Percentiles rank a stretch among this genome's conserved stretches.
These are phyloP conservation scores for Cynanchum wilfordii DNA, from an alignment of 257 asterid genomes.

Conservation along the genomic window DNA sequence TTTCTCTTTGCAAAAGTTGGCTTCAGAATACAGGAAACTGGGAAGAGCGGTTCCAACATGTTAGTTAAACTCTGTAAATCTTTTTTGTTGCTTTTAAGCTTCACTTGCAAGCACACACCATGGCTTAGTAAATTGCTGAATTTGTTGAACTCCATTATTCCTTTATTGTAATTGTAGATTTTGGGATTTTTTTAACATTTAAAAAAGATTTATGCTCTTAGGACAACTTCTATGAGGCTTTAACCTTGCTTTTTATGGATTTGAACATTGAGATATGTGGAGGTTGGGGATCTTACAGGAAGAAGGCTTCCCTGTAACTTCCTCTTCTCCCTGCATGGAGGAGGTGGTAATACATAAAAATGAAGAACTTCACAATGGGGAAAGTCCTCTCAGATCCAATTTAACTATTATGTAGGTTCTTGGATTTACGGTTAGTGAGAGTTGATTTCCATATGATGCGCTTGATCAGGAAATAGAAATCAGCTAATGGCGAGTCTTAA, in stretches of 20 bases:
- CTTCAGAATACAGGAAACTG: conserved; percentile 59
- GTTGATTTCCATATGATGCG: neutral
- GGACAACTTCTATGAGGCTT: no score
- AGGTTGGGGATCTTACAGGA: neutral
- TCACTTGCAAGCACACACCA: neutral
- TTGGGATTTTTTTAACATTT: neutral
- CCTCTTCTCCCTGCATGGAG: neutral
- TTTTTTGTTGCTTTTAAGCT: neutral
- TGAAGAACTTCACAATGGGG: neutral
- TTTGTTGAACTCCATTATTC: neutral
- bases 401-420: neutral
- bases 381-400: neutral
- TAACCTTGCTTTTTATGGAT: neutral
- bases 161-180: neutral
- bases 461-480: no score
- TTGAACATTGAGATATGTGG: neutral
- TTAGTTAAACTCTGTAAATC: conserved; percentile 33
- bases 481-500: neutral
- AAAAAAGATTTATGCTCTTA: neutral
- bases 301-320: neutral
- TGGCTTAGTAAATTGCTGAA: neutral
- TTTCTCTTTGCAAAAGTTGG: conserved; percentile 83
- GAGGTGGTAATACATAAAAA: neutral
- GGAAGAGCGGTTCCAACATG: conserved; percentile 56
- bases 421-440: neutral